Conservation (phyloP, 768 basidiomycete genomes). For the Sarcodon aspratus region DNA sequence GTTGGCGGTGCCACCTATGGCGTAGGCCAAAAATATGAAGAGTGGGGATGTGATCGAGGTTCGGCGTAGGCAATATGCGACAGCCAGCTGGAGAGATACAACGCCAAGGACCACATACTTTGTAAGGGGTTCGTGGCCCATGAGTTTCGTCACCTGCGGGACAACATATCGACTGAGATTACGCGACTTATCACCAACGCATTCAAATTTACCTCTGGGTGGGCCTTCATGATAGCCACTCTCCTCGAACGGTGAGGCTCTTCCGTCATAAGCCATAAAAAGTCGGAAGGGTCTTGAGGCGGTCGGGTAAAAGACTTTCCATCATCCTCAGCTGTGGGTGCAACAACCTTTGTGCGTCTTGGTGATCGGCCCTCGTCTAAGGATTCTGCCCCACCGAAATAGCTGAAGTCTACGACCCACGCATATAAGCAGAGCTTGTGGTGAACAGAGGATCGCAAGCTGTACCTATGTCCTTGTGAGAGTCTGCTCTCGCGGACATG, state of each 20-base stretch:
- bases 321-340: constrained; percentile 37
- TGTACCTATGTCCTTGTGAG: too few species aligned
- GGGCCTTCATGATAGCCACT: constrained; percentile 84
- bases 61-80: constrained; percentile 56
- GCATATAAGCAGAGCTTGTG: too few species aligned
- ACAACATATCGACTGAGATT: not conserved
- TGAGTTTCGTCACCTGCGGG: constrained; percentile 79
- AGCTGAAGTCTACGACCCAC: constrained; percentile 50
- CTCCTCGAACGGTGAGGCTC: constrained; percentile 90
- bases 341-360: constrained; percentile 26
- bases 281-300: constrained; percentile 74
- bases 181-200: not conserved
- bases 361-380: constrained; percentile 37
- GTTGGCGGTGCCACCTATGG: constrained; percentile 88
- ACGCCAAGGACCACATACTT: constrained; percentile 84
- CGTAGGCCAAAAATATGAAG: constrained; percentile 75
- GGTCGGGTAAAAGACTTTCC: constrained; percentile 33
- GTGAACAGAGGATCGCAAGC: too few species aligned
- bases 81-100: constrained; percentile 59
- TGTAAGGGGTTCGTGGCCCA: constrained; percentile 90
- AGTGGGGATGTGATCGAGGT: constrained; percentile 54
- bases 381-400: constrained; percentile 78
- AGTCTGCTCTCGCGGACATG: too few species aligned
- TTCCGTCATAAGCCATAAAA: constrained; percentile 96
- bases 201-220: constrained; percentile 62